Base-by-base conservation (phyloP, 441 rosid species). In the Hura crepitans region DNA sequence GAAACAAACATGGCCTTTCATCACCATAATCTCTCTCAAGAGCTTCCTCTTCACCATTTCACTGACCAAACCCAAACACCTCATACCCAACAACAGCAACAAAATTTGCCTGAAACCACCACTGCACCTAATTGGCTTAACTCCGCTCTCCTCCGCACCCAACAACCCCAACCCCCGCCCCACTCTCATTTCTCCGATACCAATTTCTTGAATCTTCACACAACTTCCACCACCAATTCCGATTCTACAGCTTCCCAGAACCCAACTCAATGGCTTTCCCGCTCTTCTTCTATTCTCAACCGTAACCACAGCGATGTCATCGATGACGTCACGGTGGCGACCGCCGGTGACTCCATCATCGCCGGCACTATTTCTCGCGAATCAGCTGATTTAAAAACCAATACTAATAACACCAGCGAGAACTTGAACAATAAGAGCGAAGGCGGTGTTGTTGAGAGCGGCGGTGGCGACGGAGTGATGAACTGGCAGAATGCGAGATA, bases 401-500 rank as follows among this genome's bases (percentile, higher is more conserved):
- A 35, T 20, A 46, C 31, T 15, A 81, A 72, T 60, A 75, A 45
- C 59, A 74, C 74, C 80, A 71, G 79, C 17, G 86, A 74, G 54
- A 59, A 49, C 56, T 72, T 65, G 77, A 79, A 79, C 49, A 81
- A 73, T 54, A 86, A 85, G 72, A 85, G 81, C 61, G 85, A 75
- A 56, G 81, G 82, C 8, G 73, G 71, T 13, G 68, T 46, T 12
- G 65, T 57, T n/a, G 71, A 68, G 68, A 64, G 83, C 66, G 58
- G 85, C 62, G 84, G 62, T n/a, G 86, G 74, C 6, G 94, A 81
- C 5, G 91, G 91, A 14, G 85, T 80, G 0, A 71, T 85, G 80
- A 89, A 83, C 77, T 92, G 99, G 99, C 91, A 89, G 74, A 88
- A 85, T 82, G 99, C 97, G 66, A 84, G 90, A 74, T 68, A 72